phyloP scores from a whole-genome alignment of 1,284 basidiomycete genomes.

The Sphagnurus paluster region DNA sequence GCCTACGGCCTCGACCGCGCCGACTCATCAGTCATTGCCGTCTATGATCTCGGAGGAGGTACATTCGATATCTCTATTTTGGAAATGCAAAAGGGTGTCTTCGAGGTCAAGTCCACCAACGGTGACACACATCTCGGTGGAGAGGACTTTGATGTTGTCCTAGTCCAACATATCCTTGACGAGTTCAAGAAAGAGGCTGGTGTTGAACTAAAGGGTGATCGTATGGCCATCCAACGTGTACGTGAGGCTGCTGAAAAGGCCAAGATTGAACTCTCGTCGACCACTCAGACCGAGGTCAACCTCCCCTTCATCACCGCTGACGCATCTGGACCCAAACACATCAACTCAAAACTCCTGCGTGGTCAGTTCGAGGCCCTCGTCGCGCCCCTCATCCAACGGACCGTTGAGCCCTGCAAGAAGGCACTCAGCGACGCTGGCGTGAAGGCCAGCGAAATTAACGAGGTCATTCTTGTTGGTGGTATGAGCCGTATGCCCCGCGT shows the following conservation, averaged over 20 bases:
- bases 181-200: constrained; percentile 96
- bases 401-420: constrained; percentile 97
- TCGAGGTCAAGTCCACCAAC: constrained; percentile 99
- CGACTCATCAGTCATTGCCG: constrained; percentile 88
- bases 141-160: constrained; percentile 94
- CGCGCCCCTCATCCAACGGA: constrained; percentile 82
- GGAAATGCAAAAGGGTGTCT: constrained; percentile 99
- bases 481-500: constrained; percentile 99
- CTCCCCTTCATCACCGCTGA: constrained; percentile 97
- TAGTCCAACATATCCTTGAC: constrained; percentile 85
- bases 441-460: constrained; percentile 91
- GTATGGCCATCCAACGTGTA: constrained; percentile 99
- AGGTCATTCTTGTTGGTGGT: constrained; percentile 97
- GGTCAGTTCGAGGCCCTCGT: constrained; percentile 91
- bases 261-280: constrained; percentile 96
- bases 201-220: constrained; percentile 80
- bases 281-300: constrained; percentile 93
- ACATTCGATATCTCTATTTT: constrained; percentile 98
- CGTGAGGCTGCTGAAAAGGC: constrained; percentile 99
- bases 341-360: constrained; percentile 88
- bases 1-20: constrained; percentile 92
- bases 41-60: constrained; percentile 95
- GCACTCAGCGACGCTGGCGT: constrained; percentile 90
- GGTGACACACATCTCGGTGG: constrained; percentile 99
- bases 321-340: constrained; percentile 93